A percentile compares a stretch with the other conserved stretches of the same genome.
These are phyloP conservation scores for Akanthomyces lecanii DNA, from an alignment of 2,329 filamentous ascomycete species.

Conservation along the genomic window DNA sequence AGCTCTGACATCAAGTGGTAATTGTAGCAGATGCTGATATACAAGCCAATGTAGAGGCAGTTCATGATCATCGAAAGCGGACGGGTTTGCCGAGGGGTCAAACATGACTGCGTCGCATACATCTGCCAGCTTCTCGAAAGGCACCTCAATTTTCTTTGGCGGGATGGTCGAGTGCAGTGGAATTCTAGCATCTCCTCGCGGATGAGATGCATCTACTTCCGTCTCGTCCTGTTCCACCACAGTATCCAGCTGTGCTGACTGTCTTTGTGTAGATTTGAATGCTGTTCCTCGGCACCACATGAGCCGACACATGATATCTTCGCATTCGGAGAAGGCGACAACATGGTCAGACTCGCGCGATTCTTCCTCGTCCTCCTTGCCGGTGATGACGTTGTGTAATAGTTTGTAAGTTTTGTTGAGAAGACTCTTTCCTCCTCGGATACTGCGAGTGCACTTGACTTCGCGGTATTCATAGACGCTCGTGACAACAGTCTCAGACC, in stretches of 20 bases:
- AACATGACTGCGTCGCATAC: constrained; percentile 76
- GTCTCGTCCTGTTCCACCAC: constrained; percentile 57
- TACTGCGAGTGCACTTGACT: constrained; percentile 63
- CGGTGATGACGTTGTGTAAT: constrained; percentile 38
- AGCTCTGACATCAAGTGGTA: constrained; percentile 78
- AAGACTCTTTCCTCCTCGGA: constrained; percentile 70
- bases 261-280: constrained; percentile 30
- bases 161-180: constrained; percentile 44
- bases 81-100: constrained; percentile 44
- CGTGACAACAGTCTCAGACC: constrained; percentile 83
- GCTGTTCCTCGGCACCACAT: constrained; percentile 63
- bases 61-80: constrained; percentile 80
- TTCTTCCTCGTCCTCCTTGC: constrained; percentile 29
- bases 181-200: constrained; percentile 31
- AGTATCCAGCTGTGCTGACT: constrained; percentile 41
- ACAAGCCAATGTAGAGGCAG: constrained; percentile 71
- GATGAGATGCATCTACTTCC: constrained; percentile 30
- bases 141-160: constrained; percentile 56
- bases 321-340: constrained; percentile 71
- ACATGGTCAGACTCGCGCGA: constrained; percentile 30
- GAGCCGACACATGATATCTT: constrained; percentile 71
- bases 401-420: constrained; percentile 65
- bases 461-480: constrained; percentile 89
- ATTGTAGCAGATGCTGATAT: constrained; percentile 67
- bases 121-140: constrained; percentile 66